Percentiles rank a stretch among this genome's conserved stretches.
Conservation (phyloP, 768 basidiomycete species). For the Xerocomus spinulosus region DNA sequence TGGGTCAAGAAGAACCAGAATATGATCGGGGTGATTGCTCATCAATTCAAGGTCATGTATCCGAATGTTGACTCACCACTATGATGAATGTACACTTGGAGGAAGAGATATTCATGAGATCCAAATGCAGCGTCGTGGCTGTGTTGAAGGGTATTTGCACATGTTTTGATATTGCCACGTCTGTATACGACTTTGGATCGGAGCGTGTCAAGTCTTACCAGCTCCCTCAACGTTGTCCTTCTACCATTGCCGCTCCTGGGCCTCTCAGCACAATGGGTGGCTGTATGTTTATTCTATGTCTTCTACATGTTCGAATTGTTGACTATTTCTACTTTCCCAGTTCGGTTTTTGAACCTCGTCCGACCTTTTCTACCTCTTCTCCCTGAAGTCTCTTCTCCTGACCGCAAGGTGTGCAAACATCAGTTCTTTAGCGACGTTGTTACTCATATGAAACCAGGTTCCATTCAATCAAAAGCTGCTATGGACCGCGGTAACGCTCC, state of each 20-base stretch:
- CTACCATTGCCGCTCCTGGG: slow-evolving; percentile 21
- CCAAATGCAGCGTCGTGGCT: slow-evolving; percentile 17
- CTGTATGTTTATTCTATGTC: slow-evolving; percentile 46
- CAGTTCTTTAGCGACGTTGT: not conserved
- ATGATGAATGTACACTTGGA: too few relatives aligned
- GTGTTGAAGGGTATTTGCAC: slow-evolving; percentile 18
- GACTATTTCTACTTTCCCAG: slow-evolving; percentile 24
- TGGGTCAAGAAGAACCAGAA: too few relatives aligned
- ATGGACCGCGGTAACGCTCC: slow-evolving; percentile 98
- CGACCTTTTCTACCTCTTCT: slow-evolving; percentile 95
- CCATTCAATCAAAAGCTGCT: slow-evolving; percentile 97
- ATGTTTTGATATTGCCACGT: slow-evolving; percentile 31
- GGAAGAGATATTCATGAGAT: too few relatives aligned
- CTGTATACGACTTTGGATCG: slow-evolving; percentile 16
- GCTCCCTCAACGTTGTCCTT: slow-evolving; percentile 19
- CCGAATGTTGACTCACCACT: too few relatives aligned
- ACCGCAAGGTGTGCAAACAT: slow-evolving; percentile 72
- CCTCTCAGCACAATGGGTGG: slow-evolving; percentile 62
- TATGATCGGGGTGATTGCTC: too few relatives aligned
- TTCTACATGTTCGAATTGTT: not conserved
- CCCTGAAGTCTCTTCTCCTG: slow-evolving; percentile 96
- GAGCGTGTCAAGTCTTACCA: slow-evolving; percentile 15
- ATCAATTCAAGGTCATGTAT: too few relatives aligned
- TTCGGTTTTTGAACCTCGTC: slow-evolving; percentile 97
- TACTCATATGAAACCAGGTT: slow-evolving; percentile 48